Evolutionary conservation across 1,284 basidiomycete genomes (phyloP).

Genomic region (Cryptococcus sp.): DNA sequence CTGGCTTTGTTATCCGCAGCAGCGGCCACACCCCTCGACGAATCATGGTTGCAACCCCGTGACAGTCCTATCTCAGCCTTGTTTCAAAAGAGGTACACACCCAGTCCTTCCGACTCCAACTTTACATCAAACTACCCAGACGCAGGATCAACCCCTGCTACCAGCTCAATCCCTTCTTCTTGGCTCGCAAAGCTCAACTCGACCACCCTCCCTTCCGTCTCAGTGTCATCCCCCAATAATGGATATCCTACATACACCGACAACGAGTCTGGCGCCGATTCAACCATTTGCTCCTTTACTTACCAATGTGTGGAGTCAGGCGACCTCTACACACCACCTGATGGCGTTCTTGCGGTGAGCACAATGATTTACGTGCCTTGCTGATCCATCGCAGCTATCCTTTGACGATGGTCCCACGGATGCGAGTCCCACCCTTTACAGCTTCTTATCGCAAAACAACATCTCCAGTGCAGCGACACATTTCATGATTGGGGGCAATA

Average conservation of each 20-base stretch:
- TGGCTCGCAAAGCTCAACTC: slow-evolving; percentile 44
- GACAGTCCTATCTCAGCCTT: slow-evolving; percentile 24
- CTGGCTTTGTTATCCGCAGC: slow-evolving; percentile 8
- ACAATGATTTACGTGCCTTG: neutral
- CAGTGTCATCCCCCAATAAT: slow-evolving; percentile 31
- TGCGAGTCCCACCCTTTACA: slow-evolving; percentile 56
- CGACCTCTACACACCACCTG: slow-evolving; percentile 38
- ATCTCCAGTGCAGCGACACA: slow-evolving; percentile 58
- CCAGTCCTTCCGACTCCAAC: slow-evolving; percentile 25
- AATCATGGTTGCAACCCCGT: slow-evolving; percentile 26
- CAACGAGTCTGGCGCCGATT: slow-evolving; percentile 26
- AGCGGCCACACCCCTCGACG: slow-evolving; percentile 15
- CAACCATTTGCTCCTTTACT: slow-evolving; percentile 49
- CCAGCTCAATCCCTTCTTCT: slow-evolving; percentile 31
- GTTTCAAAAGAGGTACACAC: slow-evolving; percentile 21
- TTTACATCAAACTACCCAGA: slow-evolving; percentile 40
- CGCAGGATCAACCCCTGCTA: slow-evolving; percentile 28
- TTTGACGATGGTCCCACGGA: slow-evolving; percentile 59
- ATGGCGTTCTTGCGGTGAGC: slow-evolving; percentile 38
- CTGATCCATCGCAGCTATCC: slow-evolving; percentile 31
- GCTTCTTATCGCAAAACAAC: slow-evolving; percentile 57
- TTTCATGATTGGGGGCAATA: slow-evolving; percentile 59
- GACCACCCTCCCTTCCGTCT: slow-evolving; percentile 31
- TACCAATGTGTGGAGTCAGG: slow-evolving; percentile 29
- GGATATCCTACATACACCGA: slow-evolving; percentile 34